phyloP scores from a whole-genome alignment of 2,329 filamentous ascomycete genomes.

The Fusarium domesticum region DNA sequence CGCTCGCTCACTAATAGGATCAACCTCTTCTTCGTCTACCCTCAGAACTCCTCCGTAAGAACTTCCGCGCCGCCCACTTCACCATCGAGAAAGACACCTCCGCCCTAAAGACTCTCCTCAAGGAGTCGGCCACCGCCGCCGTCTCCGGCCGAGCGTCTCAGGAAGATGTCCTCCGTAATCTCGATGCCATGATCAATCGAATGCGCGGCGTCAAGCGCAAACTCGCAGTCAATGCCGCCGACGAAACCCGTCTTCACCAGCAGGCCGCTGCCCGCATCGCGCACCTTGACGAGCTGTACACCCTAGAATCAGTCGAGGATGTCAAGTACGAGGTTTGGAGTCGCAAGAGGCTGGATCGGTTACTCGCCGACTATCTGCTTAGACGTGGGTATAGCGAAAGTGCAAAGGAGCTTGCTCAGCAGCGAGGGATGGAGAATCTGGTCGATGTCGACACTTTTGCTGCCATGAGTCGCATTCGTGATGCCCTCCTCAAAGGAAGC shows the following conservation, averaged over 20 bases:
- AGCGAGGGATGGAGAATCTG: slow-evolving; percentile 73
- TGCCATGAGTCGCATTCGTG: slow-evolving; percentile 73
- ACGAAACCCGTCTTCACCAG: slow-evolving; percentile 73
- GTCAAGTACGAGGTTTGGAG: slow-evolving; percentile 94
- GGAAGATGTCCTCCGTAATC: slow-evolving; percentile 70
- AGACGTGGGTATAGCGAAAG: slow-evolving; percentile 78
- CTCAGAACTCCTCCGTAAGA: slow-evolving; percentile 87
- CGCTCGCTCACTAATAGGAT: slow-evolving; percentile 56
- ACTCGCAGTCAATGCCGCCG: slow-evolving; percentile 70
- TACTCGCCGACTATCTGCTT: slow-evolving; percentile 90
- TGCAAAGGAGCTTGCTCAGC: slow-evolving; percentile 69
- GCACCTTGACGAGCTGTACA: slow-evolving; percentile 78
- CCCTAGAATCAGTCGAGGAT: slow-evolving; percentile 78
- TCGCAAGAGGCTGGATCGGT: slow-evolving; percentile 71
- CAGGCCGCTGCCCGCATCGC: slow-evolving; percentile 73
- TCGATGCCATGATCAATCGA: slow-evolving; percentile 81
- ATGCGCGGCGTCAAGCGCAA: slow-evolving; percentile 89
- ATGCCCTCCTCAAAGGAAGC: slow-evolving; percentile 66
- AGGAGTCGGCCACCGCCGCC: slow-evolving; percentile 64
- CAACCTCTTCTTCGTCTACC: slow-evolving; percentile 92
- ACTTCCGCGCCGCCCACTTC: slow-evolving; percentile 83
- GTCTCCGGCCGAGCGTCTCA: slow-evolving; percentile 60
- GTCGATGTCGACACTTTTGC: slow-evolving; percentile 89
- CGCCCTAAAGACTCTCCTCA: slow-evolving; percentile 58
- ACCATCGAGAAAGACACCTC: slow-evolving; percentile 69